Evolutionary conservation across 2,329 filamentous ascomycete species (phyloP), one percentile per base, ranked within the genome.

Genomic region (Dactylonectria macrodidyma): DNA sequence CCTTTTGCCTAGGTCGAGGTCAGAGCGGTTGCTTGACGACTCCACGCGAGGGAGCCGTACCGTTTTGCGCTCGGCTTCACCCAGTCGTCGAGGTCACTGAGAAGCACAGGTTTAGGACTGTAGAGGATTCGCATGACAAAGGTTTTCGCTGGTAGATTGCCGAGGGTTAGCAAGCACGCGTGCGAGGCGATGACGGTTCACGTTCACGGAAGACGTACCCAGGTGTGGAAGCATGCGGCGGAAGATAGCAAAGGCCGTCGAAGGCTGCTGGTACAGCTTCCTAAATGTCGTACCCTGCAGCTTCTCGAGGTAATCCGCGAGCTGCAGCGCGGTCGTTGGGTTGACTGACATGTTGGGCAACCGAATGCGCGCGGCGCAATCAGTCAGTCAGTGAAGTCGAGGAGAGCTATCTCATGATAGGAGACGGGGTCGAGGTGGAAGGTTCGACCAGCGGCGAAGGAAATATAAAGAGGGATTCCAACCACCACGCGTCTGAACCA

Each of bases 101-200:
- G 88, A 2, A 90, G 88, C 71, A 98, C 89, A 0, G 96, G 93
- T 11, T 89, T 87, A 47, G 94, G 93, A 84, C 97, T 92, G 84
- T 97, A 99, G 4, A 99, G 90, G 77, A 99, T 90, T 46, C 93
- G 93, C 92, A 98, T 97, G 68, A 99, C 95, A 77, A 99, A 92
- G 16, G 91, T 94, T 87, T 99, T 98, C 75, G 96, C 95, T 94
- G 75, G 34, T 36, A 38, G n/a, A 57, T 62, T 41, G 62, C 33
- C 47, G 36, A 51, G 59, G 33, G 33, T 69, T 48, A 70, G 61
- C 59, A 50, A 50, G 41, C 24, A 38, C n/a, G 26, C 24, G 19
- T 59, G 6, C 38, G 24, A 16, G 33, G 55, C 38, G 36, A 24
- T 24, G 22, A 22, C 26, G 30, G 24, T 16, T 52, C 22, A 30